Conservation (phyloP, 2,329 filamentous ascomycete genomes). For the Cryphonectria carpinicola region DNA sequence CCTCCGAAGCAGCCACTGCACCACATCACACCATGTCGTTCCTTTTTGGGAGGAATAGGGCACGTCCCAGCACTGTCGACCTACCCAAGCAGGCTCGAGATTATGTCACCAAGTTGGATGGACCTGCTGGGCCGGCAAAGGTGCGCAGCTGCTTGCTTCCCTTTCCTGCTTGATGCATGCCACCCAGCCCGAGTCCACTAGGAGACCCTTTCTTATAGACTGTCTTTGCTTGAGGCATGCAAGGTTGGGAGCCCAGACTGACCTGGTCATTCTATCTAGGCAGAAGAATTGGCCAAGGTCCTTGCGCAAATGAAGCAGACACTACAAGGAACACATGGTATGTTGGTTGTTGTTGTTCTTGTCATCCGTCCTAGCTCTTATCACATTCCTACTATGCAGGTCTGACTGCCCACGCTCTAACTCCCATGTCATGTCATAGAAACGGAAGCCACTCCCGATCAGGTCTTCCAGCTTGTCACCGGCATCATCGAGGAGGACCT, state of each 20-base stretch:
- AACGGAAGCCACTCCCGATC: constrained; percentile 81
- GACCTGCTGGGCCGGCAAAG: constrained; percentile 52
- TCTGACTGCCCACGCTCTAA: constrained; percentile 15
- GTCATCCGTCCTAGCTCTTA: neutral
- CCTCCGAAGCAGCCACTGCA: constrained; percentile 14
- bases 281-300: constrained; percentile 84
- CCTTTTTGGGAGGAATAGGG: constrained; percentile 57
- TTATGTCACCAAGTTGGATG: constrained; percentile 56
- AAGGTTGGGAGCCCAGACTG: constrained; percentile 22
- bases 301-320: constrained; percentile 90
- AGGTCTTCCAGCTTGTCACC: constrained; percentile 83
- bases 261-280: constrained; percentile 51
- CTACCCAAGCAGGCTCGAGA: constrained; percentile 61
- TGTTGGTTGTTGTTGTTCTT: constrained; percentile 5
- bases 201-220: no score
- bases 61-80: constrained; percentile 55
- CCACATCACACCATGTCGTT: constrained; percentile 48
- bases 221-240: neutral
- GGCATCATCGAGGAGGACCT: constrained; percentile 88
- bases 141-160: constrained; percentile 12
- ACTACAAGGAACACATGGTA: constrained; percentile 91
- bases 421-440: constrained; percentile 55
- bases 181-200: neutral
- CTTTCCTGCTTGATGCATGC: neutral
- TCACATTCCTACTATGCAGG: neutral